Evolutionary conservation across 495 filamentous ascomycete genomes (phyloP).

Genomic region (Hypoxylon intermedium): DNA sequence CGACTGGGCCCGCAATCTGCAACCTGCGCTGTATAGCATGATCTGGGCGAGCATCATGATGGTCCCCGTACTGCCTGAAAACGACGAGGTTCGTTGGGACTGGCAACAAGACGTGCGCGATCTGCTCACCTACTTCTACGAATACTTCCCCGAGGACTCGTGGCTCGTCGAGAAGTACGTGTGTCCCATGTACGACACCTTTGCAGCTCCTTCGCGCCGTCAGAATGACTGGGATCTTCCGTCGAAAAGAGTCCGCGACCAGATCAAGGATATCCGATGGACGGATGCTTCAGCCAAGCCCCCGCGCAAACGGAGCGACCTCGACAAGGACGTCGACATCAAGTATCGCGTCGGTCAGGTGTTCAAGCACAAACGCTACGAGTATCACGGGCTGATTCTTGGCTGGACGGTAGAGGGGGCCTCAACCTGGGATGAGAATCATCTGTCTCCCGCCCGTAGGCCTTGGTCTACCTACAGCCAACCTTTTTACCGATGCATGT

Average conservation of each 20-base stretch:
- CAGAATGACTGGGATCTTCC: constrained; percentile 42
- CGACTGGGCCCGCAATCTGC: constrained; percentile 59
- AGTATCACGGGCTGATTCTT: constrained; percentile 79
- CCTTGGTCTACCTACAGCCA: constrained; percentile 32
- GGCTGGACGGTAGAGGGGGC: constrained; percentile 75
- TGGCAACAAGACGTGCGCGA: constrained; percentile 60
- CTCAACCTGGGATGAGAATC: constrained; percentile 34
- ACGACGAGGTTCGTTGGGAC: constrained; percentile 46
- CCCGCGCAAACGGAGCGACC: constrained; percentile 40
- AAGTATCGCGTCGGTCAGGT: constrained; percentile 80
- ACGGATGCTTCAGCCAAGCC: constrained; percentile 27
- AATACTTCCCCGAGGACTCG: constrained; percentile 73
- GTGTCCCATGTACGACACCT: constrained; percentile 61
- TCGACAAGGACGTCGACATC: constrained; percentile 35
- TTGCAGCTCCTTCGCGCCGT: constrained; percentile 32
- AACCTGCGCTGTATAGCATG: constrained; percentile 74
- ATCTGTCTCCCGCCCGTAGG: constrained; percentile 16
- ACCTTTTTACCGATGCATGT: constrained; percentile 46
- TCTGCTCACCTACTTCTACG: constrained; percentile 69
- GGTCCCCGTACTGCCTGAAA: constrained; percentile 48
- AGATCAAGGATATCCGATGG: constrained; percentile 40
- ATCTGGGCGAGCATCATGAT: constrained; percentile 79
- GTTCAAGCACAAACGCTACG: constrained; percentile 82
- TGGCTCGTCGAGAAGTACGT: constrained; percentile 71
- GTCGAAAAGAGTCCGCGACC: constrained; percentile 41